Base-by-base conservation (phyloP, 2,329 filamentous ascomycete species). In the Lachnellula occidentalis region DNA sequence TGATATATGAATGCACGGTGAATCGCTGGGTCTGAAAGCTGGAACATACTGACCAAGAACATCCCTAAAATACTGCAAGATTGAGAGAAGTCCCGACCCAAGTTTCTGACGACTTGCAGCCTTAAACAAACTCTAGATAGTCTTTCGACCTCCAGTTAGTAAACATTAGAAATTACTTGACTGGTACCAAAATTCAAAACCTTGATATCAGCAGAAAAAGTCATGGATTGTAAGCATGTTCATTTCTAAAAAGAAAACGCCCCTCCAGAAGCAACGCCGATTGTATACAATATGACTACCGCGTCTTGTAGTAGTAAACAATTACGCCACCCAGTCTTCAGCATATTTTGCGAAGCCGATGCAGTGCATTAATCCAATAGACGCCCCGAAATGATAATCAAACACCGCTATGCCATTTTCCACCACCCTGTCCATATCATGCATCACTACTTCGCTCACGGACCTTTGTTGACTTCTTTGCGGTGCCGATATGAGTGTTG, bases 401-500 rank as follows among this genome's bases (percentile, higher is more conserved):
- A 51, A 55, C 53, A 55, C 54, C 43, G 22, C 24, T 34, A 50
- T 47, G 15, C 19, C 19, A 53, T 37, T 22, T 31, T 31, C 21
- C 45, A 3, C n/a, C 37, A 39, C 17, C 37, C 19, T 50, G 45
- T 51, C 37, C 19, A 34, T 43, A 39, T 45, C 37, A 50, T 5
- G 36, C 49, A 34, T 48, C 41, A n/a, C 39, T 19, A 39, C 42
- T 55, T 8, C 52, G 48, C 24, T 74, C 72, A 63, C 71, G 76
- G 57, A 81, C 73, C 71, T 83, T 87, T 62, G 83, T 85, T 50
- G 83, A 85, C 57, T 84, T 83, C 75, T 88, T 95, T 42, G 91
- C 91, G 0, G 90, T 92, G 56, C 91, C 91, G 64, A 96, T 95
- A 64, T 95, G 90, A 24, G 91, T 95, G 69, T 95, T 95, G 73